phyloP scores from a whole-genome alignment of 305 asterid genomes.

The Caryopteris hybrid region DNA sequence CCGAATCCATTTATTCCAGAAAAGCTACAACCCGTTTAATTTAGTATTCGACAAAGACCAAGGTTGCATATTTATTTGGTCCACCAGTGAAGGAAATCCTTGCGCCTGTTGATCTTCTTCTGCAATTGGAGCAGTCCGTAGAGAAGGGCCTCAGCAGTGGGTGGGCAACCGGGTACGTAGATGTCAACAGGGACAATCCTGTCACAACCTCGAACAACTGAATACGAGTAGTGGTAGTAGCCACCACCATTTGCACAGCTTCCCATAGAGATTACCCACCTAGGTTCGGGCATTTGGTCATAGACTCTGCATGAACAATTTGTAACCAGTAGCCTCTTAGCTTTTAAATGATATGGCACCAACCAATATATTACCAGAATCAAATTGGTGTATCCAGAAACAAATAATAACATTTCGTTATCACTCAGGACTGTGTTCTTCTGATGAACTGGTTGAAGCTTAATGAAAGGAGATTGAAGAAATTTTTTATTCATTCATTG shows the following conservation, averaged over 20 bases:
- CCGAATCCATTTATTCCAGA: slow-evolving; percentile 4
- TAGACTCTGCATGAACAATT: slow-evolving; percentile 42
- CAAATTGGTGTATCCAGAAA: background rate
- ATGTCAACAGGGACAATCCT: slow-evolving; percentile 69
- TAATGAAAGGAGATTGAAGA: background rate
- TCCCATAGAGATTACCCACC: slow-evolving; percentile 80
- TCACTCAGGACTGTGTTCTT: background rate
- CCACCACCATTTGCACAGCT: slow-evolving; percentile 88
- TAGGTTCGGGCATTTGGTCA: slow-evolving; percentile 84
- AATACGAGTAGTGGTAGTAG: slow-evolving; percentile 66
- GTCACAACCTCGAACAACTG: slow-evolving; percentile 70
- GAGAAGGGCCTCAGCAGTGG: slow-evolving; percentile 67
- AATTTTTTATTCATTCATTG: background rate
- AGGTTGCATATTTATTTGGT: slow-evolving; percentile 32
- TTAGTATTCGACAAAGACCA: slow-evolving; percentile 11
- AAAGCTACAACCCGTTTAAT: slow-evolving; percentile 3
- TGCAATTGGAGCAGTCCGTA: slow-evolving; percentile 59
- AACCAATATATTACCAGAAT: background rate
- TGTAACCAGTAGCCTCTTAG: background rate
- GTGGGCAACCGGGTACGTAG: slow-evolving; percentile 73
- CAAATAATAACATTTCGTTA: background rate
- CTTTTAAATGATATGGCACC: slow-evolving; percentile 21
- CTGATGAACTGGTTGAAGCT: background rate
- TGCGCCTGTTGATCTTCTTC: slow-evolving; percentile 66
- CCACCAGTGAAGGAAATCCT: slow-evolving; percentile 74